phyloP scores from a whole-genome alignment of 352 stramenopile species.

The Aphanomyces astaci region DNA sequence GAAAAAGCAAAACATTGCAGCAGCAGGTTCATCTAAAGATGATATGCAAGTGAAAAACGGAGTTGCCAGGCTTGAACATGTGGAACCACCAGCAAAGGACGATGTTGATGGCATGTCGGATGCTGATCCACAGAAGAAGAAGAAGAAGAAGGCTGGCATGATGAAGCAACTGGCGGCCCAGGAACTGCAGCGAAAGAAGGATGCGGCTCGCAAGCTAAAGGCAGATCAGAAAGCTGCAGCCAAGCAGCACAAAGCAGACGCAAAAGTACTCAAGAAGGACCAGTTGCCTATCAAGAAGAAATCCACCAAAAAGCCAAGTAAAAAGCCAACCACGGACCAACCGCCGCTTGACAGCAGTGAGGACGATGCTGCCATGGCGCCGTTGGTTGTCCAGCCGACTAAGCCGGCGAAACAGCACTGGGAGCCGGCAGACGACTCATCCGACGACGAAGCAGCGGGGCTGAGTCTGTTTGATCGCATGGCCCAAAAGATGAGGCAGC shows the following conservation, averaged over 20 bases:
- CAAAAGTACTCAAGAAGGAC: not conserved
- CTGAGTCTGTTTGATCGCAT: not conserved
- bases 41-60: too few species aligned
- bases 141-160: not conserved
- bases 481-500: constrained; percentile 4
- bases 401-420: not conserved
- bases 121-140: not conserved
- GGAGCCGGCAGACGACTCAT: not conserved
- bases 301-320: too few species aligned
- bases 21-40: too few species aligned
- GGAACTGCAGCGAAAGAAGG: not conserved
- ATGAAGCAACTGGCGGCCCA: not conserved
- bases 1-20: too few species aligned
- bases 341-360: too few species aligned
- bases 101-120: too few species aligned
- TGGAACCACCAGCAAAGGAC: too few species aligned
- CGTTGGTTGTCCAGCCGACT: too few species aligned
- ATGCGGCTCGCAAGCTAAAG: not conserved
- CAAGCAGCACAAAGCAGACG: not conserved
- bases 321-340: too few species aligned
- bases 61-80: too few species aligned
- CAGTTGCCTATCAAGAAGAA: too few species aligned
- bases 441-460: not conserved
- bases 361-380: too few species aligned
- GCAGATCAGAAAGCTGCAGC: not conserved